A percentile compares a stretch with the other conserved stretches of the same genome.
phyloP scores from a whole-genome alignment of 306 rosid genomes.

The Benincasa hispida region DNA sequence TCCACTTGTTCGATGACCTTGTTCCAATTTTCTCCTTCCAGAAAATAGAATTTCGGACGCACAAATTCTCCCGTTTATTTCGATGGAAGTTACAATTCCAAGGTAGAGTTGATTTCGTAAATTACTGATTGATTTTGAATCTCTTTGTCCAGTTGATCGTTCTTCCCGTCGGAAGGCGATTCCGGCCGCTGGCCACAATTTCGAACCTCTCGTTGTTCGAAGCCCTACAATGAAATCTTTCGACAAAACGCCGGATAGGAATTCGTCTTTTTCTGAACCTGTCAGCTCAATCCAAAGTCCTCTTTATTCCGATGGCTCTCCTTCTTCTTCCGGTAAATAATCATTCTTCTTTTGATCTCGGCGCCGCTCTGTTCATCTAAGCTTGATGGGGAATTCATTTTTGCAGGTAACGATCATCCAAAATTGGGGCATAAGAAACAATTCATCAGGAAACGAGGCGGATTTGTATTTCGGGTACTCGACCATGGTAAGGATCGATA shows the following conservation, averaged over 20 bases:
- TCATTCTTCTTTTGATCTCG: neutral
- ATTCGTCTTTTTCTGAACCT: constrained; percentile 14
- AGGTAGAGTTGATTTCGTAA: neutral
- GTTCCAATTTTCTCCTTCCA: neutral
- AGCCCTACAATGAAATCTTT: neutral
- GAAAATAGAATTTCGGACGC: neutral
- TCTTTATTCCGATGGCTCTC: constrained; percentile 18
- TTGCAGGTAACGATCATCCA: neutral
- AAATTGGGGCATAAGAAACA: neutral
- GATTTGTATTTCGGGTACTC: constrained; percentile 35
- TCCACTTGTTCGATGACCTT: neutral
- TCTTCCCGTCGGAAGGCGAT: neutral
- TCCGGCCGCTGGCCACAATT: neutral
- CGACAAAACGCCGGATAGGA: neutral
- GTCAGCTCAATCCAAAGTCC: constrained; percentile 20
- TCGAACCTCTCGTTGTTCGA: neutral
- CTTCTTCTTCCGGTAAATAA: constrained; percentile 23
- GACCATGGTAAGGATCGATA: constrained; percentile 42
- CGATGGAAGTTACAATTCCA: neutral
- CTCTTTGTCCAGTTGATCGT: neutral
- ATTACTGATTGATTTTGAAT: neutral
- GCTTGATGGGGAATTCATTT: neutral
- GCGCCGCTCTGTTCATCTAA: neutral
- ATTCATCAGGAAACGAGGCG: constrained; percentile 15
- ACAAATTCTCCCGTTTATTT: neutral